Evolutionary conservation across 2,329 filamentous ascomycete species (phyloP), one percentile per base, ranked within the genome.

Genomic region (Aphanocladium album): DNA sequence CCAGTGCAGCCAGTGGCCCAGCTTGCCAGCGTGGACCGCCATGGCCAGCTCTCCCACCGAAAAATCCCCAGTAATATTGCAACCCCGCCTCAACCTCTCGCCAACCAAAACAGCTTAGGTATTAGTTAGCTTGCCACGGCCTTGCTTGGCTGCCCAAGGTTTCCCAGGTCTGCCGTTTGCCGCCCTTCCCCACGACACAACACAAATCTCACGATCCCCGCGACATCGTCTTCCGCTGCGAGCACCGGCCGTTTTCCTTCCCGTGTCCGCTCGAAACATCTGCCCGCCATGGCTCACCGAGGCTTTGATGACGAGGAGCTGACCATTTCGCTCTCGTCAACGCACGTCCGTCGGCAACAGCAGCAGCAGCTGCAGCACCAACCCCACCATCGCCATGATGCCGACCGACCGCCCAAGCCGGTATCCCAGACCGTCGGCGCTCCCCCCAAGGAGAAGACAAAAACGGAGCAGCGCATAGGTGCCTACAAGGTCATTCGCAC

Each of bases 401-500:
- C 63, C 60, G 64, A 65, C 61, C 63, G 65, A 57, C 63, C 66
- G 62, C 58, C 64, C 55, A 64, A 62, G 45, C 63, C 70, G 39
- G 66, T 70, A 51, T 67, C 68, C 51, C 63, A 69, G 57, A 64
- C 64, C 35, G 63, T 67, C 61, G 70, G 69, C 65, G 58, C 60
- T 69, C 70, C 66, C 71, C 67, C 68, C 11, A 63, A 63, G 62
- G 73, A 82, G 61, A 80, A 78, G 71, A 72, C 74, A 78, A 87
- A 83, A 77, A 84, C 87, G 65, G 91, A 90, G 78, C 89, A 93
- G 79, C 87, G 93, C 66, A 87, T 98, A 70, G 92, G 92, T 66
- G 90, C 93, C 75, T 99, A 99, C 79, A 90, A 89, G 69, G 88
- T 97, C 61, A 82, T 96, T 67, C 89, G 88, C 73, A 97, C 93